These are phyloP conservation scores for Hyphodiscus hymeniophilus DNA, from an alignment of 495 filamentous ascomycete species.

Conservation along the genomic window DNA sequence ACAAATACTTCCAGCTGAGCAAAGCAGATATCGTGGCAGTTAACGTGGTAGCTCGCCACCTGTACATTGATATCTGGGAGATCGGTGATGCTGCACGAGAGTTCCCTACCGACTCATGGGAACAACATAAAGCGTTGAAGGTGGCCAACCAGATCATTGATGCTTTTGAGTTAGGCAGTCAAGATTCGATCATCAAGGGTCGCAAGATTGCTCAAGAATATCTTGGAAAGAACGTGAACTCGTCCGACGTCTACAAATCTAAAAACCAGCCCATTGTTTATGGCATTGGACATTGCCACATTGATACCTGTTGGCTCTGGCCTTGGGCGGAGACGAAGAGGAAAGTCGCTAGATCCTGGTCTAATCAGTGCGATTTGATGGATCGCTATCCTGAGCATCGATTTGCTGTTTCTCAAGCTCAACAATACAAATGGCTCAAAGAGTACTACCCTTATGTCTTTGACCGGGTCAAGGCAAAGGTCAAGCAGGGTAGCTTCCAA, in stretches of 20 bases:
- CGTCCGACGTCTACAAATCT: conserved; percentile 72
- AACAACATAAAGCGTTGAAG: conserved; percentile 77
- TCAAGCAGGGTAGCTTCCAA: conserved; percentile 85
- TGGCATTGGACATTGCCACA: conserved; percentile 92
- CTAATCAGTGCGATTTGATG: conserved; percentile 88
- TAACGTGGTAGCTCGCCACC: conserved; percentile 71
- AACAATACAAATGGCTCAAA: conserved; percentile 97
- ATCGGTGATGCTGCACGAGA: conserved; percentile 81
- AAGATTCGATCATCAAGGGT: conserved; percentile 67
- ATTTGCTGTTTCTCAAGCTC: conserved; percentile 86
- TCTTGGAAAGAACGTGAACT: conserved; percentile 72
- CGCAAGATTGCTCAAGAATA: conserved; percentile 78
- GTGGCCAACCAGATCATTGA: conserved; percentile 84
- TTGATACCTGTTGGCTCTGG: conserved; percentile 98
- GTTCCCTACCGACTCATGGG: conserved; percentile 72
- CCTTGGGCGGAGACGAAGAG: conserved; percentile 98
- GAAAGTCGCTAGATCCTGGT: conserved; percentile 94
- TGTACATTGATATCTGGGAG: conserved; percentile 92
- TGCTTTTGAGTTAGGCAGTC: conserved; percentile 69
- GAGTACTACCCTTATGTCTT: conserved; percentile 79
- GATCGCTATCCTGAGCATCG: conserved; percentile 91
- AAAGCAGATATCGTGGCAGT: conserved; percentile 85
- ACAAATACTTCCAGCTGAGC: conserved; percentile 66
- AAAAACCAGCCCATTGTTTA: conserved; percentile 68
- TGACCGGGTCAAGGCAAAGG: conserved; percentile 78